A percentile compares a stretch with the other conserved stretches of the same genome.
Evolutionary conservation across 2,329 filamentous ascomycete genomes (phyloP).

Genomic region (Emergomyces pasteurianus): DNA sequence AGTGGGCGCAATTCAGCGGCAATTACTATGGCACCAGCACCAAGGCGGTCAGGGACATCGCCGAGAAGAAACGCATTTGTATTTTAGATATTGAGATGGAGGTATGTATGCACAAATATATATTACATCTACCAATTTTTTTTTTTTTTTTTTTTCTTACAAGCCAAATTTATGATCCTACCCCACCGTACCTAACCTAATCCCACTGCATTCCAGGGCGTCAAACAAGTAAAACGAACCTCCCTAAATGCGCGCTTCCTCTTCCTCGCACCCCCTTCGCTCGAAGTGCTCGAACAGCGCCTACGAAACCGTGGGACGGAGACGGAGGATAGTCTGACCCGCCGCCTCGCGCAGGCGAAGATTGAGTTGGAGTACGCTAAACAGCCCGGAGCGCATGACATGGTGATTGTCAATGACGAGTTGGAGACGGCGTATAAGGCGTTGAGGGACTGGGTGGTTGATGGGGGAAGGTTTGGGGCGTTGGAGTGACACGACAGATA

Average conservation of each 20-base stretch:
- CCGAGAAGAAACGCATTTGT: conserved; percentile 58
- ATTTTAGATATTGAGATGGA: conserved; percentile 97
- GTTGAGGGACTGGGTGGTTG: conserved; percentile 42
- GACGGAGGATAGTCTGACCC: conserved; percentile 56
- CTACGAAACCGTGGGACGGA: conserved; percentile 69
- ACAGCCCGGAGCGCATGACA: conserved; percentile 53
- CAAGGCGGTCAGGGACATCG: conserved; percentile 63
- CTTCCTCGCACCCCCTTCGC: conserved; percentile 70
- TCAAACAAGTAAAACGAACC: conserved; percentile 80
- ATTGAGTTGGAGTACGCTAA: conserved; percentile 63
- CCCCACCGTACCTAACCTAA: not conserved
- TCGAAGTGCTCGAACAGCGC: conserved; percentile 61
- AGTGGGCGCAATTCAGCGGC: conserved; percentile 73
- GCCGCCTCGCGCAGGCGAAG: conserved; percentile 58
- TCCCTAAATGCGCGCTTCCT: conserved; percentile 65
- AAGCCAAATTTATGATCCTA: not conserved
- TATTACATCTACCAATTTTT: too few relatives aligned
- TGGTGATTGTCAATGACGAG: conserved; percentile 55
- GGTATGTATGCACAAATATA: conserved; percentile 34
- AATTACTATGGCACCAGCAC: conserved; percentile 83
- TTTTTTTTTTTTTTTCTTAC: too few relatives aligned
- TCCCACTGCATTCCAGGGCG: conserved; percentile 42
- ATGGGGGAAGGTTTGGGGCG: conserved; percentile 24
- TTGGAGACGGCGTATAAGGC: conserved; percentile 45
- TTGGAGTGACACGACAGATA: not conserved